phyloP scores from a whole-genome alignment of 2,329 filamentous ascomycete genomes.

The Penicillium occitanis region DNA sequence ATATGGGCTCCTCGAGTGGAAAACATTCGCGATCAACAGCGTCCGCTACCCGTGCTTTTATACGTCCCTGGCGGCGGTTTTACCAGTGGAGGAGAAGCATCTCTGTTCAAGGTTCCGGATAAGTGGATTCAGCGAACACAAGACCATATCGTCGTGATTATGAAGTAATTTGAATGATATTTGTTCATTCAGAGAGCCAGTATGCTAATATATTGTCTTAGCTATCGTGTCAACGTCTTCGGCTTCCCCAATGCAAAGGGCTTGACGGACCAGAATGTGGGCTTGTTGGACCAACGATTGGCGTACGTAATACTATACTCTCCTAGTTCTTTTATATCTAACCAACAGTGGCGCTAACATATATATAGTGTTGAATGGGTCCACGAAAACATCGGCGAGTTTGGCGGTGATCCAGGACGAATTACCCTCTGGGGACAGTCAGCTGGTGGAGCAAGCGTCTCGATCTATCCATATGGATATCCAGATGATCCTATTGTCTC shows the following conservation, averaged over 20 bases:
- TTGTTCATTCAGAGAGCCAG: background rate
- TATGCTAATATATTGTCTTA: background rate
- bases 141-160: constrained; percentile 4
- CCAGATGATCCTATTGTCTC: constrained; percentile 28
- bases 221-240: constrained; percentile 11
- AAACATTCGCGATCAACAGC: background rate
- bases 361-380: constrained; percentile 5
- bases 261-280: background rate
- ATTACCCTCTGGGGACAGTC: constrained; percentile 11
- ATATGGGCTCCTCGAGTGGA: constrained; percentile 4
- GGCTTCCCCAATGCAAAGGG: constrained; percentile 6
- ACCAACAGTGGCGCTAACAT: background rate
- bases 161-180: background rate
- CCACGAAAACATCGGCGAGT: background rate
- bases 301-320: background rate
- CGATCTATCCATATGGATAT: constrained; percentile 24
- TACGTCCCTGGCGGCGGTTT: constrained; percentile 9
- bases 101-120: constrained; percentile 1
- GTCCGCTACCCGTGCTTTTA: background rate
- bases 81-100: background rate
- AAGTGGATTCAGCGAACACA: constrained; percentile 6
- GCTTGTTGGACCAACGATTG: background rate
- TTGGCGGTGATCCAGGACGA: background rate
- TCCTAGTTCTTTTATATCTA: background rate
- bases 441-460: constrained; percentile 9